Base-by-base conservation (phyloP, 768 basidiomycete genomes). In the Podaxis rugospora region DNA sequence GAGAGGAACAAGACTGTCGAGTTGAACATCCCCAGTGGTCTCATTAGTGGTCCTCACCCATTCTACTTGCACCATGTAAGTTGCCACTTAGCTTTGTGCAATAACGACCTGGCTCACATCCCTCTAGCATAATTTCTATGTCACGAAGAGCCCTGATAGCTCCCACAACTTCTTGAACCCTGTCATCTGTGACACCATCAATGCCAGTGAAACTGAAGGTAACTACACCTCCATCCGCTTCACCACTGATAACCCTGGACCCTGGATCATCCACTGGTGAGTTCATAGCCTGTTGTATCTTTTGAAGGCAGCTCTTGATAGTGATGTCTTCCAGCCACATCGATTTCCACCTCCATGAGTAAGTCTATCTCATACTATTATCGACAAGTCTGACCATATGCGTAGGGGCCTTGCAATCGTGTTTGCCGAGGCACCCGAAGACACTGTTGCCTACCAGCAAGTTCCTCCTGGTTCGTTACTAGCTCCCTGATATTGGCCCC, bases 171-270 rank as follows among this genome's bases (percentile, higher is more conserved):
- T 44, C 42, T 16, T n/a, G n/a, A 18, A 44, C 42, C 42, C 42
- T 4, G 9, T 44, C 18, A 2, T 16, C 18, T 18, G 42, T n/a
- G 42, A 44, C 5, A 18, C 18, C 18, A 18, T 44, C n/a, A 44
- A 67, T 39, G 69, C 68, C 27, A 75, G 75, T 16, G 35, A 52
- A n/a, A 52, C 36, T 27, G 39, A 63, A 0, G 64, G 61, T 13
- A 77, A 78, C 63, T 74, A 75, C 32, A 78, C 81, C 25, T 81
- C 80, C 11, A 76, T 89, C 53, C 78, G 85, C 37, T 88, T 85
- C 73, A 67, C 69, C 21, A 83, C 87, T 0, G 84, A 89, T 69
- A 89, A 88, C 71, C 76, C 85, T 18, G 86, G 85, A 14, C 81
- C 81, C 23, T 85, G 84, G 79, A 68, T 74, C 44, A 58, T 74